Evolutionary conservation across 2,329 filamentous ascomycete species (phyloP), one percentile per base, ranked within the genome.

Genomic region (Phoma sp.): DNA sequence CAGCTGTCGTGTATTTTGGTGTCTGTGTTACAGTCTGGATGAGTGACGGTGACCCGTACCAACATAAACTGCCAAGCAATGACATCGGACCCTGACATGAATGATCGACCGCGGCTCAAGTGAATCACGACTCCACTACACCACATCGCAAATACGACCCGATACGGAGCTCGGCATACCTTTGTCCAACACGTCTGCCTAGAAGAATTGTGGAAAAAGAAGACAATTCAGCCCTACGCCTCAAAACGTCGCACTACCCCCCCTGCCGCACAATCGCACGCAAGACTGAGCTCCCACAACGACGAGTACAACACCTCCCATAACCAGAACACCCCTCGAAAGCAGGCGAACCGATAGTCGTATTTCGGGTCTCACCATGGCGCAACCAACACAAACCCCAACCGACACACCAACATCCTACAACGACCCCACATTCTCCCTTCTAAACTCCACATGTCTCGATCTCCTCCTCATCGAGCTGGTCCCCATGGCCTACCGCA

Each of bases 401-500:
- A 62, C 61, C 25, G 61, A 67, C 37, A 54, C 54, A 31, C 51
- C 62, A 13, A 57, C 63, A 6, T 57, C 63, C 27, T 81, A 87
- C 65, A 84, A 84, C 62, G 92, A 96, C 77, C 89, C 91, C 33
- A 82, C 82, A 56, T 89, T 90, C 55, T 86, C 87, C 57, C 90
- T 93, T 78, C 83, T 97, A 67, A 89, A 85, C 78, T 86, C 89
- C 53, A 95, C 94, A 43, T 92, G 90, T 74, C 87, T 99, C 68
- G 95, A 99, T 77, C 89, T 99, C 67, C 85, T 99, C 52, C 85
- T 99, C 67, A 98, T 98, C 73, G 95, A 99, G 80, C 86, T 99
- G 51, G 95, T 99, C 15, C 95, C 95, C 35, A 89, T 98, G 81
- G 91, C 94, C 5, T 92, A 96, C 76, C 88, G 95, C 62, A 84